Percentiles rank a stretch among this genome's conserved stretches.
Conservation (phyloP, 257 asterid species). For the Agastache rugosa region DNA sequence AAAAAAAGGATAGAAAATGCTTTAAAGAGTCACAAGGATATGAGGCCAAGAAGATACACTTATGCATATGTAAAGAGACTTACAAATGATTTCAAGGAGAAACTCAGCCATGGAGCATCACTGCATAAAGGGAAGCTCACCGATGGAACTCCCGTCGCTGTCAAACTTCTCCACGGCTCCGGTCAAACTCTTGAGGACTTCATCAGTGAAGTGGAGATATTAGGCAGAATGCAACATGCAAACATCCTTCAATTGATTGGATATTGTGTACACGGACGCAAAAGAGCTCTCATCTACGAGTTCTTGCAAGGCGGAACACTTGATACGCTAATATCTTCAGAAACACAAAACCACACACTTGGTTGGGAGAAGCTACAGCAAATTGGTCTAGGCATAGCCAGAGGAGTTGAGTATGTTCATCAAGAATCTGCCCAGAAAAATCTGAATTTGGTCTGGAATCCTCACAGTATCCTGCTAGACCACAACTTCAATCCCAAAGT, state of each 20-base stretch:
- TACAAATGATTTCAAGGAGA: slow-evolving; percentile 36
- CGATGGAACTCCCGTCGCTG: slow-evolving; percentile 38
- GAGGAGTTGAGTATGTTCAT: slow-evolving; percentile 44
- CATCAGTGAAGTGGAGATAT: slow-evolving; percentile 33
- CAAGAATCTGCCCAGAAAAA: slow-evolving; percentile 29
- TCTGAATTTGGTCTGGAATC: slow-evolving; percentile 39
- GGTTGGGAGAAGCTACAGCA: slow-evolving; percentile 37
- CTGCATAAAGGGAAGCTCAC: slow-evolving; percentile 37
- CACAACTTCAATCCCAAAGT: slow-evolving; percentile 38
- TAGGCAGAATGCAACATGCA: slow-evolving; percentile 30
- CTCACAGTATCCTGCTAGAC: slow-evolving; percentile 45
- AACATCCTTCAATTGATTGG: slow-evolving; percentile 39
- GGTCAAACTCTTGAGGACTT: slow-evolving; percentile 30
- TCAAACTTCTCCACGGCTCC: slow-evolving; percentile 27
- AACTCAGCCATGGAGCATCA: slow-evolving; percentile 27
- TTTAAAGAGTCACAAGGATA: slow-evolving; percentile 28
- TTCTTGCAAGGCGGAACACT: slow-evolving; percentile 32
- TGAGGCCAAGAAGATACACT: slow-evolving; percentile 47
- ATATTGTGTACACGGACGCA: slow-evolving; percentile 35
- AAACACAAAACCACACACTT: slow-evolving; percentile 1
- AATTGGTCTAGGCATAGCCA: slow-evolving; percentile 43
- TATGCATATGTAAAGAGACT: slow-evolving; percentile 42
- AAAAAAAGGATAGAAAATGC: slow-evolving; percentile 22
- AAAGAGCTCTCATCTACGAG: slow-evolving; percentile 46
- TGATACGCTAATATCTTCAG: slow-evolving; percentile 12